Conservation (phyloP, 495 filamentous ascomycete genomes). For the Alectoria sarmentosa region DNA sequence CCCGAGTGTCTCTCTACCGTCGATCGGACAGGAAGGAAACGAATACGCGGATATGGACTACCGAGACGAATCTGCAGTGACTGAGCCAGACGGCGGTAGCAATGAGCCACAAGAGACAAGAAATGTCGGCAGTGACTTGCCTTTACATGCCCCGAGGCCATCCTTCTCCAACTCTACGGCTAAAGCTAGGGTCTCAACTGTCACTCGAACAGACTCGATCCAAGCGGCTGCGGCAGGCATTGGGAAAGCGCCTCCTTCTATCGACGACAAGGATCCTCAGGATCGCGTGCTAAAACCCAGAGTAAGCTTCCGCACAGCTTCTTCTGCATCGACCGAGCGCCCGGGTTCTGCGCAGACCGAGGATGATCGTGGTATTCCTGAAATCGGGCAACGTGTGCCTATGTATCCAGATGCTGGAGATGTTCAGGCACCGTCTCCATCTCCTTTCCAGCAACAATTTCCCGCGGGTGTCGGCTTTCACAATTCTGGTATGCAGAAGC, state of each 20-base stretch:
- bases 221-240: slow-evolving; percentile 77
- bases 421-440: slow-evolving; percentile 90
- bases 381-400: slow-evolving; percentile 83
- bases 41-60: slow-evolving; percentile 67
- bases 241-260: slow-evolving; percentile 53
- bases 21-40: slow-evolving; percentile 79
- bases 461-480: slow-evolving; percentile 49
- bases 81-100: slow-evolving; percentile 39
- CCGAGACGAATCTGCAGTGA: slow-evolving; percentile 28
- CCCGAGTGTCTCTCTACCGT: slow-evolving; percentile 73
- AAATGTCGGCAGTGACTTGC: slow-evolving; percentile 70
- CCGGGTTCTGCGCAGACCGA: slow-evolving; percentile 41
- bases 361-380: slow-evolving; percentile 78
- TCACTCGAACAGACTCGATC: slow-evolving; percentile 83
- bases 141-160: slow-evolving; percentile 86
- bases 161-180: slow-evolving; percentile 71
- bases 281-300: slow-evolving; percentile 40
- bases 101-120: slow-evolving; percentile 58
- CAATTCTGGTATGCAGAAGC: slow-evolving; percentile 39
- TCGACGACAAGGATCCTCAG: slow-evolving; percentile 53
- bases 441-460: slow-evolving; percentile 45
- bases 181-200: slow-evolving; percentile 67
- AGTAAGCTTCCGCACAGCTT: slow-evolving; percentile 45
- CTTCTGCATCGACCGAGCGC: slow-evolving; percentile 43
- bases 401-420: slow-evolving; percentile 94